Evolutionary conservation across 805 yeast genomes (phyloP), one percentile per base, ranked within the genome.

Genomic region (Saccharomycopsis vini): DNA sequence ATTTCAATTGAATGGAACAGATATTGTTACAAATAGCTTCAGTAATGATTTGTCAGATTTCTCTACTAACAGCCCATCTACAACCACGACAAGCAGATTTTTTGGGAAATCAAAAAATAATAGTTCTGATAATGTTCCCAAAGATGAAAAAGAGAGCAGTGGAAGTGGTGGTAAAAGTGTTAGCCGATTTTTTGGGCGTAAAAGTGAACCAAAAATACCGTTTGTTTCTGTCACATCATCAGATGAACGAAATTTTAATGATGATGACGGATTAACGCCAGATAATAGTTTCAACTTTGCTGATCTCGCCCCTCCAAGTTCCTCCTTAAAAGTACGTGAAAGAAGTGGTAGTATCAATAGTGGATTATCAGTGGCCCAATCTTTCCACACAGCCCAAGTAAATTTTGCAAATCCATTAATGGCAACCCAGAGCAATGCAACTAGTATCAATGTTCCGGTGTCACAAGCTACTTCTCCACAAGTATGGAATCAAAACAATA

Each of bases 271-370:
- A n/a, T n/a, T n/a, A n/a, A n/a, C n/a, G n/a, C n/a, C n/a, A 9
- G 33, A 30, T 30, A 24, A 6, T 24, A 13, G n/a, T 30, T 10
- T 16, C 5, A 16, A 30, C 5, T 10, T 13, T 30, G n/a, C 33
- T 30, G 29, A 24, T n/a, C 15, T 4, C 6, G 44, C 39, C 15
- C 29, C 34, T 5, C 47, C 47, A 16, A 15, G 35, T n/a, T 15
- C 19, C 10, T 31, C 44, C 4, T 21, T 39, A 3, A 37, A 38
- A 15, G 48, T 42, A 7, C 24, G 51, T 6, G 51, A 45, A 4
- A 39, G 51, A 30, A 45, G 49, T 36, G 46, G 45, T 13, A 48
- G 51, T 42, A 40, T 48, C n/a, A 45, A 45, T 32, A 48, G 51
- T 40, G 51, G 49, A 5, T 13, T 32, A 13, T 39, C 41, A 28